Evolutionary conservation across 345 rosid genomes (phyloP), one percentile per base, ranked within the genome.

Genomic region (Isatis tinctoria): DNA sequence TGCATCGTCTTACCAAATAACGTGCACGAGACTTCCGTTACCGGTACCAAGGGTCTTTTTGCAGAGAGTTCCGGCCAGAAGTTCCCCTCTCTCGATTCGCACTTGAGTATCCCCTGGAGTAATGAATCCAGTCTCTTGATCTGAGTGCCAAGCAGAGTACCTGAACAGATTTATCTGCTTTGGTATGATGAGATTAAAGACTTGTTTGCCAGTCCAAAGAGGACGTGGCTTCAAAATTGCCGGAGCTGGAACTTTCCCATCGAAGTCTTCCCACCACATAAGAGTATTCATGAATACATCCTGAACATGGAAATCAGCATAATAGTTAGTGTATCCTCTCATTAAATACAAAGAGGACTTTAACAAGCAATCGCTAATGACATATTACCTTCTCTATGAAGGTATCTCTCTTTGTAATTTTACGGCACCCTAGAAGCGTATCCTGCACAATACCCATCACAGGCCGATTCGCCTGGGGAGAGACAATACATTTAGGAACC

Each of bases 251-350:
- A 94, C 83, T 83, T 94, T 91, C 78, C 99, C 99, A 65, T 94
- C 99, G 49, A 94, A 94, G 80, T 94, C 99, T 84, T 94, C 99
- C 99, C 99, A 94, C 99, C 99, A 94, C 97, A 94, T 94, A 82
- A 94, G 87, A 48, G 79, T 84, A 77, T 94, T 94, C 99, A 94
- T 94, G 70, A 94, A 94, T 18, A 94, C 99, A 79, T 94, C 97
- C 99, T 94, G 85, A 62, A 74, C 62, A 30, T 41, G 62, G 27
- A 48, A 28, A 37, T 68, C 52, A 61, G 65, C 52, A 70, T 10
- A 37, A 3, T n/a, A 67, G 52, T 59, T 62, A 4, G 35, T 22
- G 30, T 40, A 61, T 47, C 37, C 18, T 54, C 63, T 28, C 32
- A 69, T 39, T 36, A 60, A 67, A 30, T 68, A 18, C 54, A 45